Conservation (phyloP, 2,329 filamentous ascomycete genomes). For the Neospermospora avenae region DNA sequence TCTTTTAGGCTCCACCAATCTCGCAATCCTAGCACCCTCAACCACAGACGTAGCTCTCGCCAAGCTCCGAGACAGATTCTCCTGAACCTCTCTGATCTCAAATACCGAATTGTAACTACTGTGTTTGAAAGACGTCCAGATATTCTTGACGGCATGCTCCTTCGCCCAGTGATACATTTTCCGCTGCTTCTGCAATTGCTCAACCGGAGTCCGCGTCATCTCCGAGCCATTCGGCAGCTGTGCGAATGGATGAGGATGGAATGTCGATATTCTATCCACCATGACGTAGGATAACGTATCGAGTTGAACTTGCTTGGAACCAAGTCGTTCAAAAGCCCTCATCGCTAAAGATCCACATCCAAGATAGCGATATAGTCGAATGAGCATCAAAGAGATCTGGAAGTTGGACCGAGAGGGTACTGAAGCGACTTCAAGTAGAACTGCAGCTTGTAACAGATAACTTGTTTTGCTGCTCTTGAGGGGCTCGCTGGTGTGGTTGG, state of each 20-base stretch:
- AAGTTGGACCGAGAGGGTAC: constrained; percentile 39
- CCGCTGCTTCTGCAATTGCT: constrained; percentile 30
- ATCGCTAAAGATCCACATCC: constrained; percentile 39
- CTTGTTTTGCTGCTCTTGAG: constrained; percentile 16
- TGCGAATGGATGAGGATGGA: constrained; percentile 37
- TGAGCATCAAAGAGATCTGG: constrained; percentile 38
- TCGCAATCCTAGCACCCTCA: constrained; percentile 31
- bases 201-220: constrained; percentile 22
- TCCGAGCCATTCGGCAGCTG: constrained; percentile 19
- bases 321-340: constrained; percentile 37
- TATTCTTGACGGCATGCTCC: constrained; percentile 31
- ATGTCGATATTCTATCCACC: constrained; percentile 38
- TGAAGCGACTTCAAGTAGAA: constrained; percentile 34
- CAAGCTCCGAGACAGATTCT: constrained; percentile 27
- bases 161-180: constrained; percentile 28
- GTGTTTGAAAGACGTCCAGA: constrained; percentile 32
- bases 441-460: constrained; percentile 33
- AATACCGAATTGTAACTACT: constrained; percentile 36
- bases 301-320: constrained; percentile 40
- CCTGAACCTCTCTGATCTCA: constrained; percentile 32
- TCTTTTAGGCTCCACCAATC: constrained; percentile 24
- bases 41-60: constrained; percentile 29
- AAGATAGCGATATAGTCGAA: constrained; percentile 37
- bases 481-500: constrained; percentile 4
- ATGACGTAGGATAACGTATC: constrained; percentile 40